A percentile compares a stretch with the other conserved stretches of the same genome.
These are phyloP conservation scores for Lactifluus echinatus DNA, from an alignment of 768 basidiomycete genomes.

Conservation along the genomic window DNA sequence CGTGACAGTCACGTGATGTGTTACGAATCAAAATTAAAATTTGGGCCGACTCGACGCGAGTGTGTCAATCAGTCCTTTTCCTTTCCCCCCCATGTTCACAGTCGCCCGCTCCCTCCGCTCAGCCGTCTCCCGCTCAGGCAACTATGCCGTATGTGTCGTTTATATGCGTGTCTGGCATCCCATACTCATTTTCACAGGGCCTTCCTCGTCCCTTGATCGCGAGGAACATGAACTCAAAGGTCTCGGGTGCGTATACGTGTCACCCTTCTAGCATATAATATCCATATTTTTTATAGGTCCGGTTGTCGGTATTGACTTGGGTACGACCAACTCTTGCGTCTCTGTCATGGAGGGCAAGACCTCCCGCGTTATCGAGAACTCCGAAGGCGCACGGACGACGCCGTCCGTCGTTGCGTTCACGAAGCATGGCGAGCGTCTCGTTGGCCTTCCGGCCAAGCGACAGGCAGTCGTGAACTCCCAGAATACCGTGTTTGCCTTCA, in stretches of 20 bases:
- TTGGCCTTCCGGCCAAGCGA: constrained; percentile 94
- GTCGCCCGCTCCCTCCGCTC: constrained; percentile 56
- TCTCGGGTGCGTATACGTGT: constrained; percentile 50
- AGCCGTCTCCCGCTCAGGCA: constrained; percentile 50
- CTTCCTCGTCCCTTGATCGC: constrained; percentile 68
- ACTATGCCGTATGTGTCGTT: constrained; percentile 47
- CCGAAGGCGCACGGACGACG: constrained; percentile 95
- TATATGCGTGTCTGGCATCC: neutral
- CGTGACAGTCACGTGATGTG: neutral
- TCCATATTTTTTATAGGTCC: constrained; percentile 44
- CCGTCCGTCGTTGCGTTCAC: constrained; percentile 99
- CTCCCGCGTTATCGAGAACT: constrained; percentile 92
- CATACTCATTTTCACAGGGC: constrained; percentile 34
- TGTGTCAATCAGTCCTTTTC: neutral
- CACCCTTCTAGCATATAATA: neutral
- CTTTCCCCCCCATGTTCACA: constrained; percentile 54
- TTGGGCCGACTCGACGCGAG: constrained; percentile 6
- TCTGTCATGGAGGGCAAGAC: constrained; percentile 94
- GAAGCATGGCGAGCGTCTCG: constrained; percentile 93
- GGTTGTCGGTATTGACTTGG: constrained; percentile 95
- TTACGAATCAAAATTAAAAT: constrained; percentile 2
- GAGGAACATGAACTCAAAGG: constrained; percentile 94
- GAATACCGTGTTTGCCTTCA: constrained; percentile 93
- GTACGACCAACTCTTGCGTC: constrained; percentile 87
- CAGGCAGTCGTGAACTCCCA: constrained; percentile 93